Conservation (phyloP, 495 filamentous ascomycete genomes). For the Lasiosphaeria miniovina region DNA sequence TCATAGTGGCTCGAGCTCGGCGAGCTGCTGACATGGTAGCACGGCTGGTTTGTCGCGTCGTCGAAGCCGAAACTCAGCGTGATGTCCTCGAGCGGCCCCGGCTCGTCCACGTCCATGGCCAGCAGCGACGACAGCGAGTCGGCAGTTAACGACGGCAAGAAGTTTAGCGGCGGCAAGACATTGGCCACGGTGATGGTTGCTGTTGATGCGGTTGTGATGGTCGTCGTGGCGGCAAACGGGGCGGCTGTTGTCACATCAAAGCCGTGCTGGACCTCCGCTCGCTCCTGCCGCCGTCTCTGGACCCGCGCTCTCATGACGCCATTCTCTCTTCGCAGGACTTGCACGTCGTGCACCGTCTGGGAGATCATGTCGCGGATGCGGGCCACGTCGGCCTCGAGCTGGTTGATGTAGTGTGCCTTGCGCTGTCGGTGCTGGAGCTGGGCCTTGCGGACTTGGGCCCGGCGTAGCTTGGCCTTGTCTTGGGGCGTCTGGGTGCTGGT, state of each 20-base stretch:
- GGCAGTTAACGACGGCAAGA: background rate
- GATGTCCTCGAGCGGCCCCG: background rate
- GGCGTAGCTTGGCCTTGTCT: constrained; percentile 33
- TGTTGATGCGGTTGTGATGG: background rate
- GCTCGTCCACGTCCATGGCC: no score
- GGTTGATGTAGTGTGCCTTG: constrained; percentile 50
- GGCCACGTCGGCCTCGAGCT: constrained; percentile 48
- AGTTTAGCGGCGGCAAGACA: background rate
- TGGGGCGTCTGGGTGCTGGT: background rate
- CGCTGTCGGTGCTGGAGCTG: constrained; percentile 52
- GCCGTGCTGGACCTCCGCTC: background rate
- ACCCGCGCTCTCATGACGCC: constrained; percentile 17
- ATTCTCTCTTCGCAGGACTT: constrained; percentile 38
- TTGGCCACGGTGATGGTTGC: constrained; percentile 4
- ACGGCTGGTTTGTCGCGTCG: constrained; percentile 25
- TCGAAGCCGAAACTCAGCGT: constrained; percentile 30
- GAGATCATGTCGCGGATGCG: constrained; percentile 44
- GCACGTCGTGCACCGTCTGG: constrained; percentile 28
- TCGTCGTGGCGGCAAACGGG: background rate
- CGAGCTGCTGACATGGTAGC: constrained; percentile 28
- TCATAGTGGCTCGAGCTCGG: constrained; percentile 9
- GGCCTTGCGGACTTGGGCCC: constrained; percentile 49
- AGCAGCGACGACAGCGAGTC: background rate
- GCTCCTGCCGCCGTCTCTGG: background rate
- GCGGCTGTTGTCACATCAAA: background rate